Evolutionary conservation across 2,329 filamentous ascomycete species (phyloP).

Genomic region (Hysterium pulicare): DNA sequence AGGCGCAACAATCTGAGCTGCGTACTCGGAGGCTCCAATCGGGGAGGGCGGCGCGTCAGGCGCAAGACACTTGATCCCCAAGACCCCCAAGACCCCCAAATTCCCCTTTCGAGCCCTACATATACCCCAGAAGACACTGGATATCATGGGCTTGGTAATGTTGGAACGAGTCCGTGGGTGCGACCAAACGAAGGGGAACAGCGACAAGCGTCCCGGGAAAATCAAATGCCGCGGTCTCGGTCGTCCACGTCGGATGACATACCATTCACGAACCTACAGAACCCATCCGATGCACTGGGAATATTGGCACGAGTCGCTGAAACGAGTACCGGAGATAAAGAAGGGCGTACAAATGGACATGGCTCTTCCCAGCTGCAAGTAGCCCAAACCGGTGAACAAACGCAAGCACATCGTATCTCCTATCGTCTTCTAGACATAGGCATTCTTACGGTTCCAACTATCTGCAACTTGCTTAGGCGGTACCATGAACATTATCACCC

Average conservation of each 20-base stretch:
- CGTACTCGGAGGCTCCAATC: conserved; percentile 57
- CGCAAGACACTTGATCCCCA: conserved; percentile 46
- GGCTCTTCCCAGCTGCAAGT: conserved; percentile 10
- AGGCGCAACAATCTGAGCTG: conserved; percentile 57
- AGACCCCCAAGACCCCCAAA: too few species aligned
- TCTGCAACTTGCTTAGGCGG: conserved; percentile 53
- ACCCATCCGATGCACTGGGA: conserved; percentile 48
- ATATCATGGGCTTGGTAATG: conserved; percentile 35
- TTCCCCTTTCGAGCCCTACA: conserved; percentile 22
- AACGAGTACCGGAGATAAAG: conserved; percentile 29
- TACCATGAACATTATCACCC: conserved; percentile 66
- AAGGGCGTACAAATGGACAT: conserved; percentile 16
- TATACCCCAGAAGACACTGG: conserved; percentile 31
- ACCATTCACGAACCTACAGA: conserved; percentile 44
- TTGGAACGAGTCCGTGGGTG: conserved; percentile 33
- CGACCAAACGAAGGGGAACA: conserved; percentile 15
- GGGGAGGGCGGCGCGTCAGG: conserved; percentile 56
- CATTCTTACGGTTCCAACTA: conserved; percentile 42
- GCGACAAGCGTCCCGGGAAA: conserved; percentile 17
- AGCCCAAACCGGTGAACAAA: conserved; percentile 9
- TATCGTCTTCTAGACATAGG: conserved; percentile 44
- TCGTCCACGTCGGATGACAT: conserved; percentile 34
- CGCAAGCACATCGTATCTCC: conserved; percentile 25
- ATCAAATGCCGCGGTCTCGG: conserved; percentile 24
- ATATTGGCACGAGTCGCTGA: conserved; percentile 48